These are phyloP conservation scores for Rhizopogon sp. DNA, from an alignment of 768 basidiomycete genomes.

Conservation along the genomic window DNA sequence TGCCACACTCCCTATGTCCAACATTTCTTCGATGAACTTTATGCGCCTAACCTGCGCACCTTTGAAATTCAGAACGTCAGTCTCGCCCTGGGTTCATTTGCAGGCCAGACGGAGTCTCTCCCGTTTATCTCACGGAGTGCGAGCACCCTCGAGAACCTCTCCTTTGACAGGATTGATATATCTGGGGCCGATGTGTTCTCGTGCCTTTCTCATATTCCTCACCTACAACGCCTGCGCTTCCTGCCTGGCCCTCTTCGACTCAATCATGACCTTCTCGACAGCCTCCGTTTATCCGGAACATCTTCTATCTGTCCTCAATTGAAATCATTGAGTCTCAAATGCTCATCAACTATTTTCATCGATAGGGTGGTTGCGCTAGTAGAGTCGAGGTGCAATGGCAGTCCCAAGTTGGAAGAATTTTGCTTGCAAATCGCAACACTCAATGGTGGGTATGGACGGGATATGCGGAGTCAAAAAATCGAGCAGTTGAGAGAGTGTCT, in stretches of 20 bases:
- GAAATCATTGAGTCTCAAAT: conserved; percentile 18
- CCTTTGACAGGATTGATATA: conserved; percentile 19
- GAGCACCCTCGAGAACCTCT: conserved; percentile 23
- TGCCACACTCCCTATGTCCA: conserved; percentile 20
- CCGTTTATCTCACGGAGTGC: conserved; percentile 22
- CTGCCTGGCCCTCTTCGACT: conserved; percentile 25
- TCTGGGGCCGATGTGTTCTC: conserved; percentile 13
- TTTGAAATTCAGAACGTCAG: conserved; percentile 25
- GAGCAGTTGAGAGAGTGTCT: conserved; percentile 9
- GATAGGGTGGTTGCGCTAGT: conserved; percentile 20
- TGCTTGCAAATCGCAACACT: conserved; percentile 22
- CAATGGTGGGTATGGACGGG: conserved; percentile 22
- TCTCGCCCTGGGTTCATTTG: conserved; percentile 20
- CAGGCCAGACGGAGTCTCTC: conserved; percentile 21
- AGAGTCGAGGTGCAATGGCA: conserved; percentile 15
- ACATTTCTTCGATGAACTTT: conserved; percentile 21
- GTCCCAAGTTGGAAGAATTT: conserved; percentile 12
- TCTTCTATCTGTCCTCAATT: conserved; percentile 18
- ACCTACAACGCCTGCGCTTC: conserved; percentile 12
- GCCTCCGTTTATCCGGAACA: conserved; percentile 8
- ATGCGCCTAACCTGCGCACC: conserved; percentile 17
- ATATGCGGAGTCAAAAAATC: conserved; percentile 24
- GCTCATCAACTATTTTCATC: conserved; percentile 18
- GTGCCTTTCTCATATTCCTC: conserved; percentile 16
- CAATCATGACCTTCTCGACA: conserved; percentile 25